Percentiles rank a stretch among this genome's conserved stretches.
Conservation (phyloP, 2,329 filamentous ascomycete genomes). For the Emmonsiellopsis sp. region DNA sequence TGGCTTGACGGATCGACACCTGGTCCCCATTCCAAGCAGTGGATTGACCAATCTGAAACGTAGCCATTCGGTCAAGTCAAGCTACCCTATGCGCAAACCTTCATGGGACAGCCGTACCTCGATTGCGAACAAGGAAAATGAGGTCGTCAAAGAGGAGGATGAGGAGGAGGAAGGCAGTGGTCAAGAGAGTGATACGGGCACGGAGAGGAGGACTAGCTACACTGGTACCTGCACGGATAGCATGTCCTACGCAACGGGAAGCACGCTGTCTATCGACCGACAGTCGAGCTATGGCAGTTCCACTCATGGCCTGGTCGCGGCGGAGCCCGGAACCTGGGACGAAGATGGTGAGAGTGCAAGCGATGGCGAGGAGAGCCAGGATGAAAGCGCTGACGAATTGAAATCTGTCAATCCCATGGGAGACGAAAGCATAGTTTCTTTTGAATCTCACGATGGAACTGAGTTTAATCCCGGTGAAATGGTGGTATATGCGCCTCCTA, state of each 20-base stretch:
- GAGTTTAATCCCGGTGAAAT: constrained; percentile 12
- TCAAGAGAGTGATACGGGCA: constrained; percentile 43
- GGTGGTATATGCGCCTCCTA: constrained; percentile 14
- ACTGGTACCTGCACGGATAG: constrained; percentile 34
- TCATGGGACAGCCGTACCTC: constrained; percentile 55
- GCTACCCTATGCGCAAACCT: constrained; percentile 53
- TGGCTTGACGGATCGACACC: constrained; percentile 23
- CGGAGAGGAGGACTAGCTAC: constrained; percentile 37
- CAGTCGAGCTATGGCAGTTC: constrained; percentile 33
- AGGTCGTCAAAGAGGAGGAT: constrained; percentile 57
- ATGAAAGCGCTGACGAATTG: neutral
- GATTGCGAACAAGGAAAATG: constrained; percentile 51
- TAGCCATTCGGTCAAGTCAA: constrained; percentile 67
- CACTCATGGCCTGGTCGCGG: constrained; percentile 24
- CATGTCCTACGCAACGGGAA: constrained; percentile 31
- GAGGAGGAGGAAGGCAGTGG: constrained; percentile 34
- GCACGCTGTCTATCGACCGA: constrained; percentile 30
- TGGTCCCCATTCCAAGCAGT: constrained; percentile 23
- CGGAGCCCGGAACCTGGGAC: constrained; percentile 17
- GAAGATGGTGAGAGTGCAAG: constrained; percentile 13
- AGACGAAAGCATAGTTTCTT: neutral
- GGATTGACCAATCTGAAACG: constrained; percentile 56
- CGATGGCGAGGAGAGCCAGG: constrained; percentile 3
- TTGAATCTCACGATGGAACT: constrained; percentile 6
- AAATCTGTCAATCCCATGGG: neutral